Conservation (phyloP, 371 early-diverging fungal genomes). For the Rhizopus microsporus region DNA sequence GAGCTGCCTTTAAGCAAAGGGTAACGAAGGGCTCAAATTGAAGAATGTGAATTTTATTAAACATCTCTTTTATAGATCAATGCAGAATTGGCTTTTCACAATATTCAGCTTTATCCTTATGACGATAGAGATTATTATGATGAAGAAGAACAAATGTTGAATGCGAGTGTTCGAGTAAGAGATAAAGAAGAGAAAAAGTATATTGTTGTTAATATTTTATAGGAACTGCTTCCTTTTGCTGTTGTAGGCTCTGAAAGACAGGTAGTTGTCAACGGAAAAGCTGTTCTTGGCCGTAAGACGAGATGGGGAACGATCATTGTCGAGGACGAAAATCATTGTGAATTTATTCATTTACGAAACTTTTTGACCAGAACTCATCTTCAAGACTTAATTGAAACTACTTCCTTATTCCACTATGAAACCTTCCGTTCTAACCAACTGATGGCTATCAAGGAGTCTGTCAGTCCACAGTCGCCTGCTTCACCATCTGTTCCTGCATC, state of each 20-base stretch:
- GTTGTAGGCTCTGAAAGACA: conserved; percentile 85
- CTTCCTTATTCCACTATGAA: conserved; percentile 86
- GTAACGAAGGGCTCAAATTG: conserved; percentile 27
- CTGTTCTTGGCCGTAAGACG: conserved; percentile 69
- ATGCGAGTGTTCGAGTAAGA: conserved; percentile 55
- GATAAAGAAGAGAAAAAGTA: not conserved
- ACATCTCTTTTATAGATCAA: conserved; percentile 54
- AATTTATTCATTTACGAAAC: conserved; percentile 83
- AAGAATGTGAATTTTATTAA: no score
- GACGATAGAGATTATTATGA: conserved; percentile 51
- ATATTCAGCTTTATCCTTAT: conserved; percentile 89
- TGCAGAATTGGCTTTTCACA: conserved; percentile 91
- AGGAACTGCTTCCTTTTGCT: conserved; percentile 83
- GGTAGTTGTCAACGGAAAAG: conserved; percentile 77
- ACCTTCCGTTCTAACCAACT: conserved; percentile 87
- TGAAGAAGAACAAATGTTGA: conserved; percentile 73
- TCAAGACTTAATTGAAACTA: conserved; percentile 86
- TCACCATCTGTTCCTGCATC: not conserved
- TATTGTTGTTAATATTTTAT: not conserved
- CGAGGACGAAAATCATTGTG: conserved; percentile 75
- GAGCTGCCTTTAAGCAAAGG: conserved; percentile 68
- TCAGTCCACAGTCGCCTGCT: not conserved
- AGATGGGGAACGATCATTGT: conserved; percentile 70
- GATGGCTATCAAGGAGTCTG: conserved; percentile 73
- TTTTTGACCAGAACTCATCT: conserved; percentile 85